A percentile compares a stretch with the other conserved stretches of the same genome.
Evolutionary conservation across 2,329 filamentous ascomycete genomes (phyloP).

Genomic region (Sporothrix protearum): DNA sequence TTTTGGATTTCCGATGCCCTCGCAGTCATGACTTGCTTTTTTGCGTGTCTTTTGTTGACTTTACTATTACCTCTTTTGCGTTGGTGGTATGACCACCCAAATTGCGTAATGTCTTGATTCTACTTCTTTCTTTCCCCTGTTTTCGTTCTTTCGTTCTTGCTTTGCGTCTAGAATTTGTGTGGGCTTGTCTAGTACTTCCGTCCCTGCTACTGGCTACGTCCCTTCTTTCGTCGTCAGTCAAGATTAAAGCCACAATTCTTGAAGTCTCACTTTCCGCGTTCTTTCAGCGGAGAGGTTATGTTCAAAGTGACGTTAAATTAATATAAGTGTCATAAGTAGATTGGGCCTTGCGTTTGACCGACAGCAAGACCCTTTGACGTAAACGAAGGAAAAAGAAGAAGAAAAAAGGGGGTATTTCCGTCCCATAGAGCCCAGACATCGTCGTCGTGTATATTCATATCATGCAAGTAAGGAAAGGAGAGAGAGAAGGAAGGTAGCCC

Average conservation of each 20-base stretch:
- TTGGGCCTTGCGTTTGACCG: neutral
- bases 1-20: slow-evolving; percentile 5
- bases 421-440: neutral
- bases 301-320: neutral
- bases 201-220: neutral
- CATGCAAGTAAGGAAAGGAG: neutral
- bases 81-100: slow-evolving; percentile 6
- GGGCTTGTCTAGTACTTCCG: neutral
- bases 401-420: slow-evolving; percentile 13
- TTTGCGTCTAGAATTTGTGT: neutral
- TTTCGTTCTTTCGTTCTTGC: neutral
- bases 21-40: slow-evolving; percentile 10
- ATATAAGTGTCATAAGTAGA: neutral
- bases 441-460: neutral
- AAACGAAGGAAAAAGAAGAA: neutral
- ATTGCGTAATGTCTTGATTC: slow-evolving; percentile 7
- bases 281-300: neutral
- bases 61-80: neutral
- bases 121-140: neutral
- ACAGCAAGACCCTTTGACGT: neutral
- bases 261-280: neutral
- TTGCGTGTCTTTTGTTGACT: neutral
- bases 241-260: neutral
- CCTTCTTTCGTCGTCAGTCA: neutral
- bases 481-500: neutral